Base-by-base conservation (phyloP, 2,329 filamentous ascomycete genomes). In the Aspergillus neoniger region DNA sequence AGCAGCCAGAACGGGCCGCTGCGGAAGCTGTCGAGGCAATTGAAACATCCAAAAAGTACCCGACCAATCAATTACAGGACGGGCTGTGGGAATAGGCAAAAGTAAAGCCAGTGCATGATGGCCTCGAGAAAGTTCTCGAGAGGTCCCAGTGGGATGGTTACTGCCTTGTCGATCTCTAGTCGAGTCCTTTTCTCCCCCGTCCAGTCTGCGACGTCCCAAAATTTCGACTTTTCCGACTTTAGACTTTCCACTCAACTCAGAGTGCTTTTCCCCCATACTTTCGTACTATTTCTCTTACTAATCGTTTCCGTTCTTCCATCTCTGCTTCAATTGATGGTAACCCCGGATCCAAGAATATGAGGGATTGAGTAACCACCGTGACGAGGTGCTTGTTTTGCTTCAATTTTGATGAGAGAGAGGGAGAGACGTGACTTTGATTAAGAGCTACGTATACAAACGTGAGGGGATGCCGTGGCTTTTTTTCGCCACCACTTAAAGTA, bases 81-180 rank as follows among this genome's bases (percentile, higher is more conserved):
- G 44, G 44, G 39, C 3, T 17, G 44, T n/a, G 25, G 15, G 10
- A 30, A 49, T 10, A 19, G 23, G n/a, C 19, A 32, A 49, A 49
- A 49, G 15, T 19, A 21, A 44, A 44, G 10, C 10, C 41, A 4
- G 25, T 30, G 47, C 15, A 17, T 25, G 23, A 28, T 49, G 47
- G 47, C 25, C 47, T 50, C 47, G 47, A 50, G 47, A 60, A 57
- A 51, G 57, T 60, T 63, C 69, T 69, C 67, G 69, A 68, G 70
- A 59, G 21, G 25, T 50, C 47, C 47, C 61, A 65, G 32, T 56
- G 65, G 55, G 56, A 58, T 62, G 65, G 69, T 63, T 64, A 59
- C 67, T 71, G 70, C 67, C 67, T 50, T 60, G 70, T 71, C 70
- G 70, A 72, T 71, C 70, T 44, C 58, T 60, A 57, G 60, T 63